Evolutionary conservation across 768 basidiomycete species (phyloP), one percentile per base, ranked within the genome.

Genomic region (Xerocomellus intermedius): DNA sequence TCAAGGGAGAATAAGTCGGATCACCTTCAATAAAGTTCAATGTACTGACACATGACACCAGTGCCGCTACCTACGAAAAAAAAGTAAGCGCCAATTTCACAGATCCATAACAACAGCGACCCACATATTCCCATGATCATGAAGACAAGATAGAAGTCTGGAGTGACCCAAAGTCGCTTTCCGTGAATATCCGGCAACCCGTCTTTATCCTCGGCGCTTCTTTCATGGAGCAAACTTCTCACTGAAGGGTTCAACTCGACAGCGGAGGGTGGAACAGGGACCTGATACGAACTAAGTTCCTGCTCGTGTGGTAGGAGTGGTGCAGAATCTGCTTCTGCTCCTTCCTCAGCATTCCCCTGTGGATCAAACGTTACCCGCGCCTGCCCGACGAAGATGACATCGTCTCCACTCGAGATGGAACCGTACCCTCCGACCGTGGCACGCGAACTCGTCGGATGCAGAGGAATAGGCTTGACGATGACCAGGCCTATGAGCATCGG

Each of bases 401-500:
- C 42, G 17, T 64, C 64, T 26, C 46, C 56, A 21, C 56, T 50
- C 24, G 52, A 57, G 28, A 69, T 57, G 8, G 55, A 52, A 41
- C 64, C 53, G 14, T 65, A 69, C 19, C 19, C 57, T 19, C 66
- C 70, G 5, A 48, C 37, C 9, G 44, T 8, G 4, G 13, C 0
- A 9, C 21, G 30, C 8, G 37, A 39, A 5, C 74, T 75, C 17
- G 72, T 61, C 2, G 73, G 65, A 8, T 81, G 77, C 1, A 85
- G 74, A 6, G 89, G 86, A 9, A 95, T 78, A 7, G 82, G 79
- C n/a, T 82, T 80, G 32, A 95, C 77, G 49, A 87, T 72, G 65
- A 93, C 81, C 50, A 84, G 79, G 2, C 91, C 93, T n/a, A 91
- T 59, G 33, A 92, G 67, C 84, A 94, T 89, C 0, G 91, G 89